Percentiles rank a stretch among this genome's conserved stretches.
Evolutionary conservation across 2,329 filamentous ascomycete species (phyloP).

Genomic region (Sordariomycetes sp.): DNA sequence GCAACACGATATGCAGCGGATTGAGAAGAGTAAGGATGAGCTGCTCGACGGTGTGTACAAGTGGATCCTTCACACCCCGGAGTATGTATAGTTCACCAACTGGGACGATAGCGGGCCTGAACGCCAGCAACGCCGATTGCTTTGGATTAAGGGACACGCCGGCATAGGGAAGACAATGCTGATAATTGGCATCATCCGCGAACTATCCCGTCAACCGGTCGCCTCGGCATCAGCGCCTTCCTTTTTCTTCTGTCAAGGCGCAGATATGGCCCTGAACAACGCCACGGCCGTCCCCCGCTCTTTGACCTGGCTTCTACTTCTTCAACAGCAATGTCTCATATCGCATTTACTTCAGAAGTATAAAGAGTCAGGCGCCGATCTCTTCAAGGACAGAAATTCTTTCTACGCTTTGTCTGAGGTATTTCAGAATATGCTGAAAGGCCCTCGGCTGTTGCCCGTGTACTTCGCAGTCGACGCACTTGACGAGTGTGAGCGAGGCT

Average conservation of each 20-base stretch:
- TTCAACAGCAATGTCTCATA: constrained; percentile 15
- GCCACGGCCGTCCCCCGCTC: constrained; percentile 28
- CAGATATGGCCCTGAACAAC: constrained; percentile 22
- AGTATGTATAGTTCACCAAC: constrained; percentile 7
- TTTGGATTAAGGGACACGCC: constrained; percentile 26
- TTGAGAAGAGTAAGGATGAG: constrained; percentile 22
- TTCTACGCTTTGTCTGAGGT: constrained; percentile 21
- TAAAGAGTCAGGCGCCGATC: constrained; percentile 14
- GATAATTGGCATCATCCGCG: constrained; percentile 23
- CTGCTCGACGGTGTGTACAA: constrained; percentile 18
- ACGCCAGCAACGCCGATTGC: constrained; percentile 8
- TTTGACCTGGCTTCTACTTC: constrained; percentile 25
- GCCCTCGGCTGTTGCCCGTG: constrained; percentile 17
- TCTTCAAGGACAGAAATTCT: constrained; percentile 27
- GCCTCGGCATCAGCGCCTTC: not conserved
- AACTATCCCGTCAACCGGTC: constrained; percentile 11
- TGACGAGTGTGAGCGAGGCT: constrained; percentile 28
- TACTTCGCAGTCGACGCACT: constrained; percentile 36
- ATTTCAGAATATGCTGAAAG: constrained; percentile 26
- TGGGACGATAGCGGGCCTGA: not conserved
- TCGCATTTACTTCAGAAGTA: constrained; percentile 24
- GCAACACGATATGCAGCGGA: constrained; percentile 19
- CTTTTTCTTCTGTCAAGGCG: constrained; percentile 32
- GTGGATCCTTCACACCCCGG: constrained; percentile 20
- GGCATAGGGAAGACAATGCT: constrained; percentile 34